Conservation (phyloP, 805 yeast genomes). For the Candida maris region DNA sequence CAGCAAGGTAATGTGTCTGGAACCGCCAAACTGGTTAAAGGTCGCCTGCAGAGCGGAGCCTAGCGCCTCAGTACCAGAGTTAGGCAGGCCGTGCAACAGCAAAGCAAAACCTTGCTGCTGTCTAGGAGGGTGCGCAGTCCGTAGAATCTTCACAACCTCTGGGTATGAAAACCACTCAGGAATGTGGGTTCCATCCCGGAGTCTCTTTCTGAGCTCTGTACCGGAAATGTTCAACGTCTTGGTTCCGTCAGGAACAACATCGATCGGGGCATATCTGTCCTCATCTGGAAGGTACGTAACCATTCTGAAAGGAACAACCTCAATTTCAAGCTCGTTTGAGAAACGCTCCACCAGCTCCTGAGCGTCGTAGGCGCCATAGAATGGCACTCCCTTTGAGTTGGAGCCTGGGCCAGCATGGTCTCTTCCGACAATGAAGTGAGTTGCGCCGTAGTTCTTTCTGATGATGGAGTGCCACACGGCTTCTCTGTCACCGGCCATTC, state of each 20-base stretch:
- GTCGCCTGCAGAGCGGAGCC: constrained; percentile 85
- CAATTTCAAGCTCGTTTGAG: constrained; percentile 76
- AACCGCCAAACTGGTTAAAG: constrained; percentile 83
- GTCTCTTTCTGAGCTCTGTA: constrained; percentile 85
- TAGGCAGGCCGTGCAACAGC: constrained; percentile 56
- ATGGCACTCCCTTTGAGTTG: constrained; percentile 83
- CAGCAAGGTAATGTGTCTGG: constrained; percentile 69
- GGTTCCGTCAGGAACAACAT: constrained; percentile 74
- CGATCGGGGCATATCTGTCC: constrained; percentile 93
- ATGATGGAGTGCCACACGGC: constrained; percentile 98
- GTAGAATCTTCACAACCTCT: constrained; percentile 85
- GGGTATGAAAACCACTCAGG: constrained; percentile 98
- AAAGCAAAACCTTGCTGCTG: constrained; percentile 83
- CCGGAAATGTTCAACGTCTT: constrained; percentile 86
- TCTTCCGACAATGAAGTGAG: constrained; percentile 96
- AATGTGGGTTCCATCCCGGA: constrained; percentile 80
- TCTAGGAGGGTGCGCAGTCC: constrained; percentile 93
- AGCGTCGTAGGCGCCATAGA: constrained; percentile 96
- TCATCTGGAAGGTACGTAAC: constrained; percentile 94
- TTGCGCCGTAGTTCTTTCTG: constrained; percentile 94
- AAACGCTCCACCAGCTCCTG: constrained; percentile 79
- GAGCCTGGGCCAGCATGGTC: constrained; percentile 98
- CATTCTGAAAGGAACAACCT: constrained; percentile 95
- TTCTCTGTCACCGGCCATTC: constrained; percentile 99
- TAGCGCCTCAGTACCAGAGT: constrained; percentile 59